Evolutionary conservation across 2,329 filamentous ascomycete species (phyloP).

Genomic region (Botrytis deweyae): DNA sequence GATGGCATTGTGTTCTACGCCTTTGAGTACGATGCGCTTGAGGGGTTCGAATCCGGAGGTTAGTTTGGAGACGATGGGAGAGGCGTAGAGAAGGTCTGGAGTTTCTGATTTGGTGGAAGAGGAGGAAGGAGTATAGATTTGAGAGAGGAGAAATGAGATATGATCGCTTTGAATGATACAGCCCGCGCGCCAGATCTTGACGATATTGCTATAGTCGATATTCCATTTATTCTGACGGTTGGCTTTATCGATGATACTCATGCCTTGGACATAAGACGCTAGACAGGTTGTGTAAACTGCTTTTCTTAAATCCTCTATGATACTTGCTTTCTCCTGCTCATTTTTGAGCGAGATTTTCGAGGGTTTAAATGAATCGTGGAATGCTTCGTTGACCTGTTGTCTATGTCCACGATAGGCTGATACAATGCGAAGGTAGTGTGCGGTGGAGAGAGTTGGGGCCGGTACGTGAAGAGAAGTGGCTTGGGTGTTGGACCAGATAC

Average conservation of each 20-base stretch:
- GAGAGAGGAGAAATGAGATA: constrained; percentile 58
- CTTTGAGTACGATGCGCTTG: constrained; percentile 36
- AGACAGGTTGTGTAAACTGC: constrained; percentile 64
- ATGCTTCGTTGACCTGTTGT: constrained; percentile 43
- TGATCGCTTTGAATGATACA: constrained; percentile 70
- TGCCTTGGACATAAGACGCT: constrained; percentile 62
- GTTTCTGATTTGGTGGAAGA: constrained; percentile 38
- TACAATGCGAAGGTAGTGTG: constrained; percentile 54
- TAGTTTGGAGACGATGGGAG: not conserved
- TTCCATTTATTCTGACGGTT: constrained; percentile 60
- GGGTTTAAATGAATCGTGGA: constrained; percentile 39
- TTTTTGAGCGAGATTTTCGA: not conserved
- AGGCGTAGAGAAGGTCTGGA: not conserved
- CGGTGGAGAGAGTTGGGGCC: constrained; percentile 60
- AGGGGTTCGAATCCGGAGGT: not conserved
- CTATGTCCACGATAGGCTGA: constrained; percentile 61
- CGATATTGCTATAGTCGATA: constrained; percentile 50
- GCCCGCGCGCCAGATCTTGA: constrained; percentile 66
- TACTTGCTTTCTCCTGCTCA: not conserved
- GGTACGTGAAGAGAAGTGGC: constrained; percentile 61
- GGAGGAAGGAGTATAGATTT: constrained; percentile 44
- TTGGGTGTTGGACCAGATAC: constrained; percentile 64
- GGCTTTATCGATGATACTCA: constrained; percentile 61
- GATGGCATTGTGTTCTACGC: constrained; percentile 56
- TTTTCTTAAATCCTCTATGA: constrained; percentile 57